These are phyloP conservation scores for Aureobasidium namibiae DNA, from an alignment of 2,329 filamentous ascomycete species.

Conservation along the genomic window DNA sequence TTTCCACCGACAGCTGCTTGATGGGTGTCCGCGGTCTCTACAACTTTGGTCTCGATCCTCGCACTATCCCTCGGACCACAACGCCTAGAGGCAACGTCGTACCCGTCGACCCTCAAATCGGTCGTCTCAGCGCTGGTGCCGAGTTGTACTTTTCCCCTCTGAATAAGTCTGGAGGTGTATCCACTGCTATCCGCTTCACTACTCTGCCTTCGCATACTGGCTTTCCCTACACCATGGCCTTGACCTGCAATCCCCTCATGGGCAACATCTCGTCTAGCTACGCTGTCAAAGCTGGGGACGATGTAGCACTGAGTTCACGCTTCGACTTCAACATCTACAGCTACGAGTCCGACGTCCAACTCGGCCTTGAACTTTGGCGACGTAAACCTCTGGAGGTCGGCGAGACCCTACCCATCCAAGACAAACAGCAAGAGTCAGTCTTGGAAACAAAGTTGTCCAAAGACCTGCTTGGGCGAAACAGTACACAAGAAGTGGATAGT, in stretches of 20 bases:
- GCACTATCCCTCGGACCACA: slow-evolving; percentile 25
- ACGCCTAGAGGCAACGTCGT: not conserved
- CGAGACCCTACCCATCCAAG: not conserved
- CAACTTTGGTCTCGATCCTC: slow-evolving; percentile 77
- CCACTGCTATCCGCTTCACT: slow-evolving; percentile 79
- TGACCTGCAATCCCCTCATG: slow-evolving; percentile 91
- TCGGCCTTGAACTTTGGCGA: slow-evolving; percentile 90
- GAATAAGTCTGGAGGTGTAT: slow-evolving; percentile 89
- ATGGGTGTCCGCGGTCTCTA: slow-evolving; percentile 83
- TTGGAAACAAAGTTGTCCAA: not conserved
- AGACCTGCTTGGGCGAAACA: not conserved
- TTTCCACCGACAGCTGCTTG: slow-evolving; percentile 84
- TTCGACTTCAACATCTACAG: slow-evolving; percentile 98
- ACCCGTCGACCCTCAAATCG: slow-evolving; percentile 55
- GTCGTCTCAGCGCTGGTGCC: slow-evolving; percentile 80
- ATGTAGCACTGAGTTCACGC: slow-evolving; percentile 76
- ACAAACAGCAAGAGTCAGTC: not conserved
- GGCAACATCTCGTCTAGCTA: slow-evolving; percentile 88
- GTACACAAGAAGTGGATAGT: slow-evolving; percentile 57
- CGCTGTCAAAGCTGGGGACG: slow-evolving; percentile 74
- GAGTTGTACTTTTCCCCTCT: slow-evolving; percentile 93
- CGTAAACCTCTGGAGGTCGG: slow-evolving; percentile 24
- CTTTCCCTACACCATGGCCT: slow-evolving; percentile 85
- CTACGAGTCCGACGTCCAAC: slow-evolving; percentile 88
- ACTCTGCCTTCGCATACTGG: slow-evolving; percentile 73